Base-by-base conservation (phyloP, 805 yeast species). In the Yamadazyma nakazawae region DNA sequence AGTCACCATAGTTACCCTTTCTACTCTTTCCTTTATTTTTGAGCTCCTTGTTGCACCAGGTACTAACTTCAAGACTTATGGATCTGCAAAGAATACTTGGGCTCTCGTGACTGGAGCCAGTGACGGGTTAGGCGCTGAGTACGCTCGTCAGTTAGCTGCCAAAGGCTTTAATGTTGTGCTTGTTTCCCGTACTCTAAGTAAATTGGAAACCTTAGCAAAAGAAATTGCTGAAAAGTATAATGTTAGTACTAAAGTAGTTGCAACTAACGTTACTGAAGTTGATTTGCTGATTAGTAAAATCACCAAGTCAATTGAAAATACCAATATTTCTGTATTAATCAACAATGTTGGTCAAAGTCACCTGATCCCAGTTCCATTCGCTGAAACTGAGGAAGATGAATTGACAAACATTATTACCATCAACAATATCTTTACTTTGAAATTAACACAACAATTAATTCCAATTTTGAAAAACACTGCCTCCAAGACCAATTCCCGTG, bases 21-120 rank as follows among this genome's bases (percentile, higher is more conserved):
- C 84, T 49, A 69, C 78, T 42, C 50, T 63, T 6, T 66, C 89
- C 2, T 58, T 87, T 50, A 34, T 87, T n/a, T 55, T 73, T 17
- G 91, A 86, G 52, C 63, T 84, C 42, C 85, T 81, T 59, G 49
- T 88, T 21, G 24, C 34, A 14, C 43, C 43, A 14, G 28, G 31
- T 13, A 40, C 45, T 6, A 64, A 74, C 59, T 84, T 76, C 58
- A 59, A 63, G 36, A 82, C 80, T 61, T 90, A 90, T 60, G 96
- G 97, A n/a, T 85, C 92, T 24, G 72, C 74, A 50, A 49, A 55
- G 17, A 85, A 85, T 24, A 74, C 79, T 35, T 94, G 97, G 92
- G 97, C 97, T n/a, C 86, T 94, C 28, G 79, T 94, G 14, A 94
- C 99, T 6, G 99, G 99, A 48, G 95, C 97, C 3, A 88, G 97